phyloP scores from a whole-genome alignment of 768 basidiomycete species.

The Russula griseocarnosa region DNA sequence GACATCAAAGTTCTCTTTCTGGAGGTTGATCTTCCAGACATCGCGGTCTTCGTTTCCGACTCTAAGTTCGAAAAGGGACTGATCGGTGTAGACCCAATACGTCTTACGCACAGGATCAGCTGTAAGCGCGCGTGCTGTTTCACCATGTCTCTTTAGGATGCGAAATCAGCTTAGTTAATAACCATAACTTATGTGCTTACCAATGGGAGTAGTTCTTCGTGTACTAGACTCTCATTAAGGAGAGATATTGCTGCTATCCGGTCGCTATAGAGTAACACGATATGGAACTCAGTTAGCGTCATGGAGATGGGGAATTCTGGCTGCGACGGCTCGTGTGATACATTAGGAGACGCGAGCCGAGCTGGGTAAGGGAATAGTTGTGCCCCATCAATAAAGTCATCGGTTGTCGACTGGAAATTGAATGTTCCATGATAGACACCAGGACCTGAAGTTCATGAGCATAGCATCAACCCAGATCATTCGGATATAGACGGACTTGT shows the following conservation, averaged over 20 bases:
- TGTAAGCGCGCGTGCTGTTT: constrained; percentile 67
- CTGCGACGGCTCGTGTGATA: constrained; percentile 26
- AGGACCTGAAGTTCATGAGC: constrained; percentile 48
- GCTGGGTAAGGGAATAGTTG: constrained; percentile 76
- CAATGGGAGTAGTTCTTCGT: constrained; percentile 78
- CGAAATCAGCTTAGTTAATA: background rate
- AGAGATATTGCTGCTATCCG: constrained; percentile 72
- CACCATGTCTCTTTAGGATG: constrained; percentile 60
- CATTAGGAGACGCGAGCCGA: constrained; percentile 36
- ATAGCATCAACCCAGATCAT: background rate
- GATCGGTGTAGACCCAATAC: constrained; percentile 91
- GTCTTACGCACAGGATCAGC: constrained; percentile 86
- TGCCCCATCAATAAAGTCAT: constrained; percentile 73
- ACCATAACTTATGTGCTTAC: constrained; percentile 42
- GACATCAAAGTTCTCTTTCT: constrained; percentile 69
- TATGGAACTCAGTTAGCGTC: constrained; percentile 88
- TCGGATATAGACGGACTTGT: constrained; percentile 54
- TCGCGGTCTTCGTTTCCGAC: constrained; percentile 87
- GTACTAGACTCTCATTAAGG: constrained; percentile 75
- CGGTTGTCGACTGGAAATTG: constrained; percentile 61
- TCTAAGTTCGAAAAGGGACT: constrained; percentile 83
- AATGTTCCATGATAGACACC: constrained; percentile 86
- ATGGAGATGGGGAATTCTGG: constrained; percentile 65
- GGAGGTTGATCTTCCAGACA: constrained; percentile 89
- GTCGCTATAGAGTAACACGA: constrained; percentile 78